Conservation (phyloP, 169 alveolate species). For the Plasmodium fragile region DNA sequence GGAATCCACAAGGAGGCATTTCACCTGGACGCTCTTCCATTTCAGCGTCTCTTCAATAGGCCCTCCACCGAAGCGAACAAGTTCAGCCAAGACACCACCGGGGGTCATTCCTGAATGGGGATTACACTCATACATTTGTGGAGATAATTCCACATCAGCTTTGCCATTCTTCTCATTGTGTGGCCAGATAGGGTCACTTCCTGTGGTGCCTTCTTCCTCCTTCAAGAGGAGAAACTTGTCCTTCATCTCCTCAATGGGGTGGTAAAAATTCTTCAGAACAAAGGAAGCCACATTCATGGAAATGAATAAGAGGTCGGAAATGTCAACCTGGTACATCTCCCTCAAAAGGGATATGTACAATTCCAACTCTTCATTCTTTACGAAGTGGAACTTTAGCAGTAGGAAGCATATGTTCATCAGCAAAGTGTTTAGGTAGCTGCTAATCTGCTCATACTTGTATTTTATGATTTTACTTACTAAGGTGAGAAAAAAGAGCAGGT, state of each 20-base stretch:
- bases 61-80: not conserved
- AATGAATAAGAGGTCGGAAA: not conserved
- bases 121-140: not conserved
- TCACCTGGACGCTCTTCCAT: not conserved
- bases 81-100: not conserved
- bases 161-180: not conserved
- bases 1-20: not conserved
- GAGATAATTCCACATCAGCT: not conserved
- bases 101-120: not conserved
- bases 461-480: slow-evolving; percentile 46
- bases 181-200: not conserved
- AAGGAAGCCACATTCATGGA: slow-evolving; percentile 44
- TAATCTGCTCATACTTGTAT: slow-evolving; percentile 34
- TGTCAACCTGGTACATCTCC: not conserved
- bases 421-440: slow-evolving; percentile 7
- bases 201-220: not conserved
- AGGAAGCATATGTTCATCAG: slow-evolving; percentile 30
- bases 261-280: slow-evolving; percentile 13
- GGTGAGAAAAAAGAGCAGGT: slow-evolving; percentile 17
- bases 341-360: not conserved
- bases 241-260: slow-evolving; percentile 9
- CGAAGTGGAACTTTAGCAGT: slow-evolving; percentile 7
- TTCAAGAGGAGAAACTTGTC: not conserved
- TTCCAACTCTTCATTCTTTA: not conserved
- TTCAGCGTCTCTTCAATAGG: not conserved